A percentile compares a stretch with the other conserved stretches of the same genome.
These are phyloP conservation scores for Coemansia sp. DNA, from an alignment of 371 early-diverging fungal genomes.

Conservation along the genomic window DNA sequence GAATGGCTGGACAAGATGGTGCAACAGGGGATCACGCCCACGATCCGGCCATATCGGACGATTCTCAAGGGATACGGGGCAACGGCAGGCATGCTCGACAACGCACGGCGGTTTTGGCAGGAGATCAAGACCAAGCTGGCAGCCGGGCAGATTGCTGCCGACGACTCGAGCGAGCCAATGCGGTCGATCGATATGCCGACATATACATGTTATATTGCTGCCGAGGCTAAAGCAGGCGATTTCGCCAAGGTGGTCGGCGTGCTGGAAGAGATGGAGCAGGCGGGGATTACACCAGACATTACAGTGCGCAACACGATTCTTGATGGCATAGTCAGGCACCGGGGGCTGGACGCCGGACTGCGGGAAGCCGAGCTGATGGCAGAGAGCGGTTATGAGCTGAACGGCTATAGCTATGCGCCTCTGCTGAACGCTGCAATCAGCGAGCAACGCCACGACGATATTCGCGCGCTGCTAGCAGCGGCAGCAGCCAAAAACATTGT, in stretches of 20 bases:
- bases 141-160: conserved; percentile 11
- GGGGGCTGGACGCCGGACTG: conserved; percentile 35
- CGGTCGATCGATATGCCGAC: conserved; percentile 25
- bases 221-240: conserved; percentile 38
- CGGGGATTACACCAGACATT: conserved; percentile 37
- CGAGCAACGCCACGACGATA: conserved; percentile 22
- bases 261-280: conserved; percentile 41
- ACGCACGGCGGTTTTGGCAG: conserved; percentile 43
- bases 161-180: conserved; percentile 2
- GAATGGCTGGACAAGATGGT: conserved; percentile 36
- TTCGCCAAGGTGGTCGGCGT: conserved; percentile 27
- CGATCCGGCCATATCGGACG: conserved; percentile 46
- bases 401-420: conserved; percentile 34
- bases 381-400: conserved; percentile 29
- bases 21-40: conserved; percentile 29
- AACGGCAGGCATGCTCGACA: conserved; percentile 30
- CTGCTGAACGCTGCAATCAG: conserved; percentile 32
- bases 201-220: conserved; percentile 45
- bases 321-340: conserved; percentile 23
- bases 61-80: conserved; percentile 47
- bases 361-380: conserved; percentile 42
- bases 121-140: conserved; percentile 33
- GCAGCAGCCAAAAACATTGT: conserved; percentile 21
- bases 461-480: conserved; percentile 17
- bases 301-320: conserved; percentile 49